Conservation (phyloP, 331 rosid species). For the Acacia concinna region DNA sequence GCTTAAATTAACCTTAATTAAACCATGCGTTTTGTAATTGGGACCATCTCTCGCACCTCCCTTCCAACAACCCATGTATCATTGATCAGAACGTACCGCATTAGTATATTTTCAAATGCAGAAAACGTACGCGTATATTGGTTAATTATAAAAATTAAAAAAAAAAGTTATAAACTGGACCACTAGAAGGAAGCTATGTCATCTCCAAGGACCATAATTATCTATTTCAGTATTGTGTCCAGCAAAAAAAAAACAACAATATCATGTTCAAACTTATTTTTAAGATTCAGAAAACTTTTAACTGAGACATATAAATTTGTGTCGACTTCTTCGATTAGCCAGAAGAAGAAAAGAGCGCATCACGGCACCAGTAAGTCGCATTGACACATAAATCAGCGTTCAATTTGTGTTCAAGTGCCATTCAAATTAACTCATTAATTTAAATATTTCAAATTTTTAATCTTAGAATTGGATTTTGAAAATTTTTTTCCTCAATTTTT, state of each 20-base stretch:
- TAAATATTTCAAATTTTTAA: not conserved
- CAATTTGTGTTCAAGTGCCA: not conserved
- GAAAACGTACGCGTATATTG: not conserved
- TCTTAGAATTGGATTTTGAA: not conserved
- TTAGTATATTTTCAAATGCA: not conserved
- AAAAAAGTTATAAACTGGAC: not conserved
- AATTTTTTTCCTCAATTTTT: not conserved
- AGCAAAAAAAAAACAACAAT: too few relatives aligned
- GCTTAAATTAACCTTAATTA: too few relatives aligned
- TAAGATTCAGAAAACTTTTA: not conserved
- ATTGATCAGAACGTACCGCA: too few relatives aligned
- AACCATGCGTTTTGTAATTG: too few relatives aligned
- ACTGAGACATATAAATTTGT: not conserved
- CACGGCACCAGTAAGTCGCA: not conserved
- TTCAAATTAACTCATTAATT: not conserved
- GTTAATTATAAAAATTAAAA: not conserved
- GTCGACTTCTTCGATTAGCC: not conserved
- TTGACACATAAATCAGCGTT: not conserved
- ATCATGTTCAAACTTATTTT: not conserved
- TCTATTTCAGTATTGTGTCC: not conserved
- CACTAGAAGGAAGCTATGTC: not conserved
- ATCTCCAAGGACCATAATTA: not conserved
- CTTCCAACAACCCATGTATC: not conserved
- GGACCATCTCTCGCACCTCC: not conserved
- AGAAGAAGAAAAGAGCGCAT: not conserved